Percentiles rank a stretch among this genome's conserved stretches.
These are phyloP conservation scores for Pisolithus albus DNA, from an alignment of 768 basidiomycete genomes.

Conservation along the genomic window DNA sequence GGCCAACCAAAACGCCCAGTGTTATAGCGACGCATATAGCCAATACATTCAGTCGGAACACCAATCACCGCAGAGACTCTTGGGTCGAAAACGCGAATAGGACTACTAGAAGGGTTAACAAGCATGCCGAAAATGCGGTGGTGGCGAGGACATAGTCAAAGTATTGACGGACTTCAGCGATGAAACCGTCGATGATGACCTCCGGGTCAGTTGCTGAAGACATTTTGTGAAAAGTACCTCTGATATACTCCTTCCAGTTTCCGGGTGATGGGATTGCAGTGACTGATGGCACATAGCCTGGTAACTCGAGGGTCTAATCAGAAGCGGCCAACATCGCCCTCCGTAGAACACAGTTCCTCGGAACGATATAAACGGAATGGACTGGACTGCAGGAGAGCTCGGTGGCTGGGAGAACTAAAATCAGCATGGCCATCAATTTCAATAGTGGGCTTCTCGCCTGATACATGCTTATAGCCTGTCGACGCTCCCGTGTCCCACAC, in stretches of 20 bases:
- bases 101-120: slow-evolving; percentile 29
- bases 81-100: slow-evolving; percentile 29
- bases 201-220: not conserved
- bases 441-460: too few species aligned
- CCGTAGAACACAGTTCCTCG: too few species aligned
- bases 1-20: slow-evolving; percentile 19
- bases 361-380: too few species aligned
- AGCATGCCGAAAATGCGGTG: slow-evolving; percentile 21
- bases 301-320: too few species aligned
- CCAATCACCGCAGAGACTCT: slow-evolving; percentile 17
- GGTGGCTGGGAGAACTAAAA: too few species aligned
- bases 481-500: too few species aligned
- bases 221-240: not conserved
- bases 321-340: too few species aligned
- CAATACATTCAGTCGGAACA: slow-evolving; percentile 31
- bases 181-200: not conserved
- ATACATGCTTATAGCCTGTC: too few species aligned
- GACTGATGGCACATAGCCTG: too few species aligned
- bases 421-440: too few species aligned
- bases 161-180: slow-evolving; percentile 15
- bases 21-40: slow-evolving; percentile 16
- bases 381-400: too few species aligned
- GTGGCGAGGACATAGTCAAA: slow-evolving; percentile 20
- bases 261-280: too few species aligned
- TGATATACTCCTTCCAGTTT: not conserved